These are phyloP conservation scores for Ogataea kodamae DNA, from an alignment of 805 yeast species.

Conservation along the genomic window DNA sequence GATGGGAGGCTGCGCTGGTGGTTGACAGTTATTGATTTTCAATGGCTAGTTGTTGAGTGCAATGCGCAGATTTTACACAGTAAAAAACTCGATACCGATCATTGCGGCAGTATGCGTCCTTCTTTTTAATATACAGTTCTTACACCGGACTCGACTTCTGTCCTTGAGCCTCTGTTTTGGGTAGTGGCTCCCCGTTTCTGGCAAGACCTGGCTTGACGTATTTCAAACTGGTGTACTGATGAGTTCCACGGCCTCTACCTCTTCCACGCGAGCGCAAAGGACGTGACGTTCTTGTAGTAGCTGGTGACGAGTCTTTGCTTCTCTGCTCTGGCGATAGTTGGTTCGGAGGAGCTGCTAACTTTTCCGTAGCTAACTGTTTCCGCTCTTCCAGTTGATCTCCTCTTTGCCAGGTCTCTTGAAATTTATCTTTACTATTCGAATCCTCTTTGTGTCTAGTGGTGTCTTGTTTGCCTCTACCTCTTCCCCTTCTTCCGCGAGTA, in stretches of 20 bases:
- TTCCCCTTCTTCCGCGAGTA: conserved; percentile 3
- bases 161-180: conserved; percentile 4
- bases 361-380: conserved; percentile 1
- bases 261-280: conserved; percentile 10
- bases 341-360: background rate
- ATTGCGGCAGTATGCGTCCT: conserved; percentile 26
- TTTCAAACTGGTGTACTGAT: conserved; percentile 18
- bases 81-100: conserved; percentile 41
- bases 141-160: conserved; percentile 3
- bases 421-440: background rate
- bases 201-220: conserved; percentile 28
- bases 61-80: conserved; percentile 34
- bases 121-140: conserved; percentile 6
- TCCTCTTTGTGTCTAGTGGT: background rate
- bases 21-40: conserved; percentile 28
- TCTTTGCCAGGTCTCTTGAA: conserved; percentile 9
- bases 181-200: conserved; percentile 18
- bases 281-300: background rate
- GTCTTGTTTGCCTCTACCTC: conserved; percentile 2
- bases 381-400: conserved; percentile 11
- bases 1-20: conserved; percentile 39
- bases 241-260: conserved; percentile 8
- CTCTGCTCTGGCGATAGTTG: background rate
- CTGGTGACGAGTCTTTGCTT: conserved; percentile 1
- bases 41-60: conserved; percentile 35